Conservation (phyloP, 1,284 basidiomycete species). For the Trichosporon asahii region DNA sequence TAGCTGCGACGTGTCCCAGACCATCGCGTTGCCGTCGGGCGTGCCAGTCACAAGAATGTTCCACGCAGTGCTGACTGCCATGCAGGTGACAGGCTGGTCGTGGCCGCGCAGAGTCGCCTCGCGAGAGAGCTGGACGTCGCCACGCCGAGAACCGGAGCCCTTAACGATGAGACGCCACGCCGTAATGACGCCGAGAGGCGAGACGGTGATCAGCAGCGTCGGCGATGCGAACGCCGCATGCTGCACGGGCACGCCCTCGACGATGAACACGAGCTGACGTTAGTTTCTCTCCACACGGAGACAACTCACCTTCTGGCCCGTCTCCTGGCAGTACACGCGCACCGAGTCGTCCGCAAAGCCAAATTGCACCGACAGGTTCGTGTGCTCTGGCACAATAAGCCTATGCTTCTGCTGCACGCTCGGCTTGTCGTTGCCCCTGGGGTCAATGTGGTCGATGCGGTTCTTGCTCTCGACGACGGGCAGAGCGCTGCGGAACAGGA, state of each 20-base stretch:
- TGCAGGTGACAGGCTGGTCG: constrained; percentile 62
- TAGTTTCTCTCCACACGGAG: constrained; percentile 15
- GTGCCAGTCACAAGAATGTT: constrained; percentile 80
- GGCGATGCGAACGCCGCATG: constrained; percentile 74
- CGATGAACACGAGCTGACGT: constrained; percentile 64
- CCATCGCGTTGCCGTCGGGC: constrained; percentile 70
- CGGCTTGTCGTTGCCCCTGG: constrained; percentile 27
- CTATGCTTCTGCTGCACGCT: constrained; percentile 30
- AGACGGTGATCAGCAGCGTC: constrained; percentile 70
- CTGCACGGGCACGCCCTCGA: constrained; percentile 67
- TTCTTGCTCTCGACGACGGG: constrained; percentile 54
- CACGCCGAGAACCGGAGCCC: constrained; percentile 31
- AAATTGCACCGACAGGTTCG: constrained; percentile 42
- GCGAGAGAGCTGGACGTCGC: constrained; percentile 53
- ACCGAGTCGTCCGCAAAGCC: constrained; percentile 47
- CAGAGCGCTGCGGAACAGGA: constrained; percentile 46
- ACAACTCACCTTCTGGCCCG: constrained; percentile 18
- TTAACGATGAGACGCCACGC: constrained; percentile 63
- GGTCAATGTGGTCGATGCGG: constrained; percentile 59
- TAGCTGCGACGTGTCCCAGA: constrained; percentile 88
- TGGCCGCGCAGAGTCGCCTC: constrained; percentile 76
- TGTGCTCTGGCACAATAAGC: constrained; percentile 26
- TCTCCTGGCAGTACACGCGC: constrained; percentile 49
- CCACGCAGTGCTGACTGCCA: constrained; percentile 77
- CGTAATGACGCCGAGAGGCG: constrained; percentile 69